These are phyloP conservation scores for Tricholoma matsutake DNA, from an alignment of 768 basidiomycete species.

Conservation along the genomic window DNA sequence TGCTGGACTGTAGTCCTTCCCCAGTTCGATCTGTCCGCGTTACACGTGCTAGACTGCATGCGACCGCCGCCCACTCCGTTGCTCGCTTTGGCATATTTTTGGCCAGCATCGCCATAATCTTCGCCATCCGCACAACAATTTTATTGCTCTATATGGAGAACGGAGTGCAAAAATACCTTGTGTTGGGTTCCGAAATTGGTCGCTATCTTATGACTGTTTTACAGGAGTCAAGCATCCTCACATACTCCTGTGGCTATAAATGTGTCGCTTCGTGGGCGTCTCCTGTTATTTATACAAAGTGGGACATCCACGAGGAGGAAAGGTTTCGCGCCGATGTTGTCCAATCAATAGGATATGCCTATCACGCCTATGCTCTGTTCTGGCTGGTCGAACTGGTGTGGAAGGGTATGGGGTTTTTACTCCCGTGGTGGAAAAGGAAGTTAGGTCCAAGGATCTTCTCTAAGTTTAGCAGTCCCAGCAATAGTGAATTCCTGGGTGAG, in stretches of 20 bases:
- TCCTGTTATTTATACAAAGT: background rate
- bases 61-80: background rate
- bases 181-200: background rate
- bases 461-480: background rate
- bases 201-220: background rate
- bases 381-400: background rate
- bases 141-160: background rate
- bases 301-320: background rate
- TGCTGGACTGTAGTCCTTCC: background rate
- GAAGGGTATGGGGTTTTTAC: background rate
- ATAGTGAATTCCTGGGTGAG: background rate
- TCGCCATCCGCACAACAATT: background rate
- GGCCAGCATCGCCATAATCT: background rate
- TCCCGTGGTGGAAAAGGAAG: background rate
- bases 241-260: background rate
- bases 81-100: background rate
- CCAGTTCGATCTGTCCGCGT: background rate
- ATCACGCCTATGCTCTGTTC: background rate
- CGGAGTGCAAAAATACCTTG: background rate
- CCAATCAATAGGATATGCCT: background rate
- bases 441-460: background rate
- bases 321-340: background rate
- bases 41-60: background rate
- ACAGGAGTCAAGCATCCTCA: background rate
- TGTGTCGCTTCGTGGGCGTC: background rate